Evolutionary conservation across 208 protist species (phyloP), one percentile per base, ranked within the genome.

Genomic region (Crithidia brevicula): DNA sequence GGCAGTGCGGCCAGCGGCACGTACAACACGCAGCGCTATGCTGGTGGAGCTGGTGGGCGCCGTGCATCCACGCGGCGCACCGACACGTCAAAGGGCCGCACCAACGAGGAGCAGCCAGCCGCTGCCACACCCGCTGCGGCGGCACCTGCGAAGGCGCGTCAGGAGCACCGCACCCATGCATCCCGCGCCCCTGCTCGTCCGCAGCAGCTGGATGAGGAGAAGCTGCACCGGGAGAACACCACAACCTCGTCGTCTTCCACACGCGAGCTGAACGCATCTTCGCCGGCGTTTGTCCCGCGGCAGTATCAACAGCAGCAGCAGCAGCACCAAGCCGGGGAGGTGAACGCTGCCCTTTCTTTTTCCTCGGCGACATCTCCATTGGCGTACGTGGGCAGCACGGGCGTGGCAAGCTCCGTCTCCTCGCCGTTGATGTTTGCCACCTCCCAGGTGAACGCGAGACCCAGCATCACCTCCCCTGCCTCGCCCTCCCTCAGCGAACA

Each of bases 201-300:
- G 3, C 57, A 60, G 47, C n/a, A 23, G 25, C 18, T 33, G 34
- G 50, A 67, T 18, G 43, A 61, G 42, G 40, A 52, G 1, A 50
- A 36, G 22, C 13, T 46, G 7, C 49, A 42, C 33, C 40, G 33
- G 0, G 42, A 56, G 11, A 46, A 66, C 42, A 36, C 52, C 23
- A 16, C 63, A 7, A 28, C 52, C 28, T 25, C 52, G 15, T n/a
- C 34, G 13, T 8, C 38, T 6, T 52, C 54, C 7, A 57, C 40
- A 30, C 52, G 27, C 45, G 43, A 9, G 38, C 47, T 76, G 27
- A 76, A 60, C 42, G 56, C 62, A 4, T 54, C 45, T 10, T 76
- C 70, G 3, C 70, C 70, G 0, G 70, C 42, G 20, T 76, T 76
- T 34, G 16, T 76, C 2, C 62, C 70, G 6, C 25, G 38, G 22